These are phyloP conservation scores for Kwoniella sp. DNA, from an alignment of 768 basidiomycete genomes.

Conservation along the genomic window DNA sequence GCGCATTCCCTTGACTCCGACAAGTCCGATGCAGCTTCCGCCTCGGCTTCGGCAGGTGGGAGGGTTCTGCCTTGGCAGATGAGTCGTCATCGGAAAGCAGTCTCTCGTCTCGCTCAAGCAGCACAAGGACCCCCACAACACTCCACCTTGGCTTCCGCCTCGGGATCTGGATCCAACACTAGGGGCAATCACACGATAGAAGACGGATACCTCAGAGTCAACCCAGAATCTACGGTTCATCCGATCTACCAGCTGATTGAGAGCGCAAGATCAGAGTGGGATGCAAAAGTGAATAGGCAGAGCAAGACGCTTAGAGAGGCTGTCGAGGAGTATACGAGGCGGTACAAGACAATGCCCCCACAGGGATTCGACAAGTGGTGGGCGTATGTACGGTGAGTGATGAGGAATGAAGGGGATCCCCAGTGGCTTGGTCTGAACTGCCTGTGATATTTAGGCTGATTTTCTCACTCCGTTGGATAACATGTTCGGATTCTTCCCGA, in stretches of 20 bases:
- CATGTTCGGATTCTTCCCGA: background rate
- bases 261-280: slow-evolving; percentile 47
- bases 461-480: background rate
- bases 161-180: background rate
- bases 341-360: slow-evolving; percentile 55
- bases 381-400: slow-evolving; percentile 34
- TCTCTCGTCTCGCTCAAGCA: background rate
- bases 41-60: background rate
- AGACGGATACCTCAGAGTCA: slow-evolving; percentile 49
- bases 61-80: background rate
- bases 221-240: slow-evolving; percentile 42
- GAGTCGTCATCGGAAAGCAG: background rate
- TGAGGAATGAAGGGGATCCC: no score
- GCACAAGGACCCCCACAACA: background rate
- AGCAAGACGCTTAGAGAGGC: slow-evolving; percentile 58
- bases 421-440: no score
- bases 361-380: slow-evolving; percentile 61
- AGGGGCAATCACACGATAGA: slow-evolving; percentile 23
- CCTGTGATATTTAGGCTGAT: no score
- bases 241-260: slow-evolving; percentile 55
- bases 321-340: slow-evolving; percentile 57
- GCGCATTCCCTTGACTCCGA: background rate
- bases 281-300: slow-evolving; percentile 52
- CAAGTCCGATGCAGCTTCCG: background rate
- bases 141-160: background rate